Evolutionary conservation across 768 basidiomycete genomes (phyloP).

Genomic region (Naganishia antarctica): DNA sequence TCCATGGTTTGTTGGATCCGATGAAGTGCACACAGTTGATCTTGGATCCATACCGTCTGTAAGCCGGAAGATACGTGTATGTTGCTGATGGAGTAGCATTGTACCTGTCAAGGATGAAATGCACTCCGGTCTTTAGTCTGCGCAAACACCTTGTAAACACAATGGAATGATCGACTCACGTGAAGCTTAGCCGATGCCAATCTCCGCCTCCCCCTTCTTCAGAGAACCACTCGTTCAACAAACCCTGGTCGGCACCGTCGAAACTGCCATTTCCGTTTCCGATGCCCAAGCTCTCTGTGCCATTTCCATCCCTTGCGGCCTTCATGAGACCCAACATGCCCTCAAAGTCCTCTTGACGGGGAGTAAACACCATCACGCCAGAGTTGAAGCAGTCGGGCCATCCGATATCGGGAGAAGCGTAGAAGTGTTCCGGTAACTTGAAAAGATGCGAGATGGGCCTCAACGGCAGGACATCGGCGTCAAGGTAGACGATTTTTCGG

Average conservation of each 20-base stretch:
- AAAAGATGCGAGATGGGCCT: conserved; percentile 87
- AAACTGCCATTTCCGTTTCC: conserved; percentile 65
- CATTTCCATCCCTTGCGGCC: conserved; percentile 43
- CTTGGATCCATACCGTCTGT: conserved; percentile 81
- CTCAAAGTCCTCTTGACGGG: conserved; percentile 75
- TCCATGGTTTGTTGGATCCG: conserved; percentile 94
- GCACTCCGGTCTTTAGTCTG: background rate
- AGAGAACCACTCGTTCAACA: conserved; percentile 75
- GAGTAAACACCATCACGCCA: conserved; percentile 81
- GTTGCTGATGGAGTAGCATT: conserved; percentile 97
- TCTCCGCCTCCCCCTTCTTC: conserved; percentile 62
- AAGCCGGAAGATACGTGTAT: conserved; percentile 87
- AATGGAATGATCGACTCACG: conserved; percentile 45
- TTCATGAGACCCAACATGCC: conserved; percentile 67
- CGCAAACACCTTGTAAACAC: background rate
- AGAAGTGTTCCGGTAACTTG: conserved; percentile 65
- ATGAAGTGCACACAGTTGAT: conserved; percentile 90
- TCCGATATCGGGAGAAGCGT: conserved; percentile 92
- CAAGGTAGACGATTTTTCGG: conserved; percentile 52
- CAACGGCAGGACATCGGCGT: conserved; percentile 49
- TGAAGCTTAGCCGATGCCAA: conserved; percentile 95
- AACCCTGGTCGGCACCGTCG: conserved; percentile 98
- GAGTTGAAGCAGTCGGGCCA: conserved; percentile 99
- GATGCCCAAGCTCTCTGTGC: conserved; percentile 26
- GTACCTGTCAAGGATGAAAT: conserved; percentile 54